Base-by-base conservation (phyloP, 2,329 filamentous ascomycete genomes). In the Incumbomyces lentus region DNA sequence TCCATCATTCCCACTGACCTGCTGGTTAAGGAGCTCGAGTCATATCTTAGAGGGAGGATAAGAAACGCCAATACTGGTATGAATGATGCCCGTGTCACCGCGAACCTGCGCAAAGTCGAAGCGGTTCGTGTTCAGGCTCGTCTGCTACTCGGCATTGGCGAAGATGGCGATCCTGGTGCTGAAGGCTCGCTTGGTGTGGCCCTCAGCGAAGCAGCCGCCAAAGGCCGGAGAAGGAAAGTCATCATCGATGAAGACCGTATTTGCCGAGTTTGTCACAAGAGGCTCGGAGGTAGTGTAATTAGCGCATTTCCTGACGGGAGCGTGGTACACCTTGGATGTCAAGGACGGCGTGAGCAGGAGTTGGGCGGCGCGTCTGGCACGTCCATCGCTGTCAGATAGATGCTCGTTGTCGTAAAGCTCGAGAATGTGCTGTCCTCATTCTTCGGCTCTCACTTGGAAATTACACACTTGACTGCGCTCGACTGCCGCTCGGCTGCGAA, bases 31-130 rank as follows among this genome's bases (percentile, higher is more conserved):
- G 78, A 92, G 48, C 76, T 98, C 0, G 85, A 89, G 59, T 83
- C 83, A 12, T 98, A 98, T 66, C 96, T 98, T 72, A 79, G 82
- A 32, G 88, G 89, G 10, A 82, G 90, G 17, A 95, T 96, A 58
- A 81, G 92, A 16, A 81, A 82, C 10, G 87, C 87, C 44, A 95
- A 88, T 58, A 85, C 81, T 18, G 74, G 85, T 1, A 75, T 92
- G 49, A 90, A 89, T 56, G 82, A 92, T 64, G 79, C 82, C 29
- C 79, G 85, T 22, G 81, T 98, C 22, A 78, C 88, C 2, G 78
- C 83, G 2, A 81, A 81, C 1, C 68, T 98, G 55, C 75, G 86
- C 37, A 86, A 84, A 59, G 83, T 86, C 30, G 81, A 89, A 60
- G 80, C 86, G 18, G 79, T 90, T n/a, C 78, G 79, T 32, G 79